Evolutionary conservation across 202 grass and related monocot species (phyloP).

Genomic region (Zizania palustris): DNA sequence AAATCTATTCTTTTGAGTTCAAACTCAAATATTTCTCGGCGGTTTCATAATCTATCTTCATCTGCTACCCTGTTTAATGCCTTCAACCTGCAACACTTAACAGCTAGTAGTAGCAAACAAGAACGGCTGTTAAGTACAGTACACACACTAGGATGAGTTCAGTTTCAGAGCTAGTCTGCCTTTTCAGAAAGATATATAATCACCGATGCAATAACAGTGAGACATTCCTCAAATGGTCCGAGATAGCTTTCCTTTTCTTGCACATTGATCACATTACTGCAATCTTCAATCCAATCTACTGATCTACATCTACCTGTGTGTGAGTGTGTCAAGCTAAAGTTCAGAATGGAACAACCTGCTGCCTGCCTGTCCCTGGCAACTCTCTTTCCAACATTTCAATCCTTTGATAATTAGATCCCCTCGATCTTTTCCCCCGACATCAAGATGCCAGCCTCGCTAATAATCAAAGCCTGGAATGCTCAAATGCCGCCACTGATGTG

Average conservation of each 20-base stretch:
- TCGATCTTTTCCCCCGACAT: slow-evolving; percentile 33
- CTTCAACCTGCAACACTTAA: neutral
- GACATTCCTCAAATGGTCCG: neutral
- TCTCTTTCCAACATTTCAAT: neutral
- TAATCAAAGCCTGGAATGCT: slow-evolving; percentile 6
- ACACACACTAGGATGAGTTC: neutral
- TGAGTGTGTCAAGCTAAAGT: slow-evolving; percentile 34
- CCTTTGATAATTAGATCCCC: neutral
- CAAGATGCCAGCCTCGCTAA: slow-evolving; percentile 23
- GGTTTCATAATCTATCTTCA: too few relatives aligned
- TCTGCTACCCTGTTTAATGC: too few relatives aligned
- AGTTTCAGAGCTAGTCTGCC: slow-evolving; percentile 8
- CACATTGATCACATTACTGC: neutral
- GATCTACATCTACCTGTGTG: slow-evolving; percentile 13
- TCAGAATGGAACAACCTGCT: neutral
- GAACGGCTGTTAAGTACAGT: neutral
- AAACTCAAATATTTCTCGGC: neutral
- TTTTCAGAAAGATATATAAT: slow-evolving; percentile 34
- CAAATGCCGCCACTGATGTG: neutral
- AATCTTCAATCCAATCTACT: neutral
- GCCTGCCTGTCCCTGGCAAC: neutral
- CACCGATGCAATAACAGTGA: slow-evolving; percentile 39
- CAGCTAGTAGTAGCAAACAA: neutral
- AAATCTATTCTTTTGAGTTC: neutral
- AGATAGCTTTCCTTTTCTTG: slow-evolving; percentile 13